A percentile compares a stretch with the other conserved stretches of the same genome.
These are phyloP conservation scores for Sphagnum tenellum DNA, from an alignment of 225 moss, liverwort and hornwort genomes.

Conservation along the genomic window DNA sequence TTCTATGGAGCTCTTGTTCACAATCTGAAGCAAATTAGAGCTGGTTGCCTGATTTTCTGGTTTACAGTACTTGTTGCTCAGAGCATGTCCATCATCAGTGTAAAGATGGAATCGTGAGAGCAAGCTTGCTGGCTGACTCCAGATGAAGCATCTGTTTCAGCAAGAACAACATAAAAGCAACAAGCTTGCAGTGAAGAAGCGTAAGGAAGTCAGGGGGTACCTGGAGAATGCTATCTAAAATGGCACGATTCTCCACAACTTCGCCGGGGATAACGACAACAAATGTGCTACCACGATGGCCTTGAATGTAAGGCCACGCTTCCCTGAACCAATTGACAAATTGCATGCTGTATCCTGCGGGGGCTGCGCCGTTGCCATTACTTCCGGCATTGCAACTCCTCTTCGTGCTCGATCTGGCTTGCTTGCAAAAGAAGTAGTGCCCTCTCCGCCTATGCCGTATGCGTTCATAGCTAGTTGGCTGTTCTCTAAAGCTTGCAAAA, in stretches of 20 bases:
- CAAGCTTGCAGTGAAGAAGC: too few relatives aligned
- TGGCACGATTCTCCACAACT: conserved; percentile 49
- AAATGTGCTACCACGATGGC: conserved; percentile 68
- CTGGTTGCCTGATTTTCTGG: too few relatives aligned
- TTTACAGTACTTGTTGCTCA: too few relatives aligned
- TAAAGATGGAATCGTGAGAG: too few relatives aligned
- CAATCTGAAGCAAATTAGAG: too few relatives aligned
- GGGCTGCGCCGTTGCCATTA: neutral
- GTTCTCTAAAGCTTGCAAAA: neutral
- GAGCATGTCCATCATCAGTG: too few relatives aligned
- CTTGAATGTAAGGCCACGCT: conserved; percentile 89
- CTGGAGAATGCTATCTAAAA: conserved; percentile 75
- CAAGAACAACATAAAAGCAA: too few relatives aligned
- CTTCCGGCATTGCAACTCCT: neutral
- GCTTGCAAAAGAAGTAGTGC: neutral
- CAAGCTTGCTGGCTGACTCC: too few relatives aligned
- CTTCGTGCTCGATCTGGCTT: neutral
- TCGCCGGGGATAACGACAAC: conserved; percentile 89
- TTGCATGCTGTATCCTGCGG: conserved; percentile 16
- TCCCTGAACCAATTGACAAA: conserved; percentile 76
- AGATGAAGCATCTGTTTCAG: too few relatives aligned
- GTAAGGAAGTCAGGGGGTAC: conserved; percentile 5
- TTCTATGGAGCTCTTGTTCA: too few relatives aligned
- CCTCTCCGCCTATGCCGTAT: neutral
- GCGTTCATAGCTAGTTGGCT: neutral